Base-by-base conservation (phyloP, 306 rosid species). In the Vigna trinervia region DNA sequence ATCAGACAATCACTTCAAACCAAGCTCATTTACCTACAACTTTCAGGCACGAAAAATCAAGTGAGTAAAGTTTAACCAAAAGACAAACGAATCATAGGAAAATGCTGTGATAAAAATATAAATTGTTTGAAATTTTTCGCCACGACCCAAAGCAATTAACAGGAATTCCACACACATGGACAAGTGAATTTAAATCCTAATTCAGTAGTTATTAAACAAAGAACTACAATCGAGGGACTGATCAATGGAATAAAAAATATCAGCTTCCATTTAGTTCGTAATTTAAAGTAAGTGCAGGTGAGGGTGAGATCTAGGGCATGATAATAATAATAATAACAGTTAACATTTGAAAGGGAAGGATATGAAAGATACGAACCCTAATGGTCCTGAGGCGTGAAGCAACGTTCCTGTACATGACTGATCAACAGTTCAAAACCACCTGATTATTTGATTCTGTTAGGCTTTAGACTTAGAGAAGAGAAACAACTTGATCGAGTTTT, bases 321-420 rank as follows among this genome's bases (percentile, higher is more conserved):
- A 26, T 26, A 26, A 26, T 11, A 28, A 11, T 8, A 62, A 79
- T 3, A 34, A 48, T 41, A 45, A 45, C 14, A 45, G 15, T n/a
- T 23, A 9, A 56, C 28, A 82, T 48, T 41, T 9, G 32, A 9
- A 59, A 64, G 53, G 6, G 75, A 28, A 77, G 6, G 2, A 58
- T 43, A 6, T 46, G 68, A 61, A 30, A 34, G 12, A 8, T 15
- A 80, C 88, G 46, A 48, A 94, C 96, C 95, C 86, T 90, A 12
- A 88, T 57, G 53, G 84, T 54, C 78, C 85, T 84, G 38, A 94
- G 89, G 71, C 95, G 93, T 5, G 90, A 90, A 64, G 91, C 83
- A 56, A 86, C 84, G 72, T 84, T 81, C 52, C 89, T 85, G 89
- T 85, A 89, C 97, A 92, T 94, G 72, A 13, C 36, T 19, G 69